A percentile compares a stretch with the other conserved stretches of the same genome.
phyloP scores from a whole-genome alignment of 2,329 filamentous ascomycete genomes.

The Exophiala mesophila region DNA sequence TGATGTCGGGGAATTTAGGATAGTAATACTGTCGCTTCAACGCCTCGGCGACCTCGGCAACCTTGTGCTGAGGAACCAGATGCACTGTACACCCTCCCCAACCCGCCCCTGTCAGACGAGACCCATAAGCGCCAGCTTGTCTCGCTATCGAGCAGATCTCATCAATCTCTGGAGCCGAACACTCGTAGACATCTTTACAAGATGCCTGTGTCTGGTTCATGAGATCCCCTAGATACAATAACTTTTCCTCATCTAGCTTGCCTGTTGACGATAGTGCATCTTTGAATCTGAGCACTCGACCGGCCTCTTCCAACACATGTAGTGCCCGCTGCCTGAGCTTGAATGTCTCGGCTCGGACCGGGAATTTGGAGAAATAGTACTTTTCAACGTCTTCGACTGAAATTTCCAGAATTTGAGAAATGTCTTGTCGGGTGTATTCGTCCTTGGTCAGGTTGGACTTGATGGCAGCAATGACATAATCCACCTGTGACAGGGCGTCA shows the following conservation, averaged over 20 bases:
- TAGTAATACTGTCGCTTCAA: slow-evolving; percentile 76
- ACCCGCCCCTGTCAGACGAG: slow-evolving; percentile 63
- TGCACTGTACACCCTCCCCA: slow-evolving; percentile 98
- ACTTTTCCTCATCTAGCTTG: slow-evolving; percentile 57
- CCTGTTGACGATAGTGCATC: slow-evolving; percentile 59
- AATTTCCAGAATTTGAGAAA: slow-evolving; percentile 66
- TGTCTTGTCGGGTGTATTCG: slow-evolving; percentile 84
- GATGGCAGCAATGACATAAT: slow-evolving; percentile 64
- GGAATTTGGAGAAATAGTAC: slow-evolving; percentile 80
- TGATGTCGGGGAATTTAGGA: slow-evolving; percentile 63
- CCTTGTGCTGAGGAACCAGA: slow-evolving; percentile 77
- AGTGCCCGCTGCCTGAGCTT: slow-evolving; percentile 80
- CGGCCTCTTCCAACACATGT: slow-evolving; percentile 86
- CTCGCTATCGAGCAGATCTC: slow-evolving; percentile 76
- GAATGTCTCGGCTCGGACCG: slow-evolving; percentile 81
- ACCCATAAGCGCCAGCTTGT: slow-evolving; percentile 74
- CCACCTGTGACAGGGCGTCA: slow-evolving; percentile 62
- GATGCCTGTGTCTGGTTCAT: slow-evolving; percentile 88
- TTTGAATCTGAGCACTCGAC: slow-evolving; percentile 80
- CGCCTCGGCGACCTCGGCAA: slow-evolving; percentile 69
- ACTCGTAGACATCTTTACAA: slow-evolving; percentile 83
- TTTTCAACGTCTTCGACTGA: slow-evolving; percentile 66
- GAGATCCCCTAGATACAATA: slow-evolving; percentile 68
- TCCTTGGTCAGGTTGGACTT: slow-evolving; percentile 68
- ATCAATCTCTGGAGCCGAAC: slow-evolving; percentile 89